Conservation (phyloP, 2,329 filamentous ascomycete genomes). For the Paracoccidioides lutzii region DNA sequence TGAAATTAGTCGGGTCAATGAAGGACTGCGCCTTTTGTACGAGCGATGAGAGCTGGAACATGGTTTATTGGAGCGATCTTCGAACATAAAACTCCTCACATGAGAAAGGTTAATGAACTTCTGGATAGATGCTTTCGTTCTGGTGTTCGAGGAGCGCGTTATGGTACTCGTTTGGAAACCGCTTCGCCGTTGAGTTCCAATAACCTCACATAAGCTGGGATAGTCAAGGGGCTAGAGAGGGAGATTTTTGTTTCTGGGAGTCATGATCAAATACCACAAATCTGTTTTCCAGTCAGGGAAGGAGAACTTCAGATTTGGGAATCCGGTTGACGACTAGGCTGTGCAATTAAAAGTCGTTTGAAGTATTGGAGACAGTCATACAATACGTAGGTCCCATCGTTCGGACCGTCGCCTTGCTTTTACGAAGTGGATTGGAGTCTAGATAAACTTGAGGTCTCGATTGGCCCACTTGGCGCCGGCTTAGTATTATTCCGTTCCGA, state of each 20-base stretch:
- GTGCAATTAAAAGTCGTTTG: not conserved
- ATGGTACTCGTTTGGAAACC: not conserved
- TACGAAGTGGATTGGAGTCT: not conserved
- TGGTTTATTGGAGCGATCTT: slow-evolving; percentile 16
- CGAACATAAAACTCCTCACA: not conserved
- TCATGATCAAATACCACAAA: slow-evolving; percentile 2
- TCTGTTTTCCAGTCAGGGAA: not conserved
- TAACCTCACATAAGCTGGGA: not conserved
- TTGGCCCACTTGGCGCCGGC: not conserved
- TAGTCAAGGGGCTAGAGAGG: not conserved
- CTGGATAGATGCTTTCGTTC: not conserved
- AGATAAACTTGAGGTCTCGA: not conserved
- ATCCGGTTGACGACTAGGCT: not conserved
- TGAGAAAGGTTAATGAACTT: not conserved
- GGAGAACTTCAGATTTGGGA: not conserved
- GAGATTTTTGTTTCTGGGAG: not conserved
- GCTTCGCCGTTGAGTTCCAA: not conserved
- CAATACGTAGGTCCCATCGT: not conserved
- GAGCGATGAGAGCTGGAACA: slow-evolving; percentile 61
- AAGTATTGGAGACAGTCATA: not conserved
- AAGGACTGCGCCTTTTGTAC: slow-evolving; percentile 93
- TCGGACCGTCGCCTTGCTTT: not conserved
- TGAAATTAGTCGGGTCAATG: slow-evolving; percentile 76
- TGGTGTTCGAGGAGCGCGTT: not conserved
- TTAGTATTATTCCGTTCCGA: not conserved